Conservation (phyloP, 2,329 filamentous ascomycete genomes). For the Diaporthe sp. region DNA sequence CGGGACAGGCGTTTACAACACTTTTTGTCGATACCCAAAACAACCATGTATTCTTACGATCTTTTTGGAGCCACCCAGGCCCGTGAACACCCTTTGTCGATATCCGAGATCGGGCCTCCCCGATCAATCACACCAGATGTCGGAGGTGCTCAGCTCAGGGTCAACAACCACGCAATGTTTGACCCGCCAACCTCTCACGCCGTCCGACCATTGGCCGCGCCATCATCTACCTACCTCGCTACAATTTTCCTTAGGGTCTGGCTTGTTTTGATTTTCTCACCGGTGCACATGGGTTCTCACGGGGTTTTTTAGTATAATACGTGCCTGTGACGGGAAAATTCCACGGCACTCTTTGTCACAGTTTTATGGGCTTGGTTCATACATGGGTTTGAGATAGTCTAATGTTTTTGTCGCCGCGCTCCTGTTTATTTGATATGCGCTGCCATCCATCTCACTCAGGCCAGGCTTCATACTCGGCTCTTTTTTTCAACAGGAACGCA, state of each 20-base stretch:
- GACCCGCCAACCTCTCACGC: slow-evolving; percentile 3
- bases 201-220: not conserved
- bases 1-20: slow-evolving; percentile 30
- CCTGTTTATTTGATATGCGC: slow-evolving; percentile 14
- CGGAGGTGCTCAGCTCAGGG: not conserved
- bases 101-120: not conserved
- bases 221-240: slow-evolving; percentile 1
- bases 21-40: slow-evolving; percentile 37
- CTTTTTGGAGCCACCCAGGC: slow-evolving; percentile 24
- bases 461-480: slow-evolving; percentile 7
- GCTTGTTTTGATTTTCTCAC: slow-evolving; percentile 25
- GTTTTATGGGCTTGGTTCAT: slow-evolving; percentile 29
- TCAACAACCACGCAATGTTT: not conserved
- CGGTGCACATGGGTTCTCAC: slow-evolving; percentile 32
- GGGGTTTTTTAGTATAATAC: slow-evolving; percentile 34
- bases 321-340: slow-evolving; percentile 33
- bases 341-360: slow-evolving; percentile 30
- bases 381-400: slow-evolving; percentile 33
- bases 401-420: slow-evolving; percentile 29
- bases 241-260: slow-evolving; percentile 27
- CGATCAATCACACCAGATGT: not conserved
- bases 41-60: slow-evolving; percentile 35
- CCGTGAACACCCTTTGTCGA: slow-evolving; percentile 9
- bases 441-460: slow-evolving; percentile 21
- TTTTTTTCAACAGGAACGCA: slow-evolving; percentile 17